Evolutionary conservation across 1,284 basidiomycete species (phyloP).

Genomic region (Ceratorhiza oryzae-sativae): DNA sequence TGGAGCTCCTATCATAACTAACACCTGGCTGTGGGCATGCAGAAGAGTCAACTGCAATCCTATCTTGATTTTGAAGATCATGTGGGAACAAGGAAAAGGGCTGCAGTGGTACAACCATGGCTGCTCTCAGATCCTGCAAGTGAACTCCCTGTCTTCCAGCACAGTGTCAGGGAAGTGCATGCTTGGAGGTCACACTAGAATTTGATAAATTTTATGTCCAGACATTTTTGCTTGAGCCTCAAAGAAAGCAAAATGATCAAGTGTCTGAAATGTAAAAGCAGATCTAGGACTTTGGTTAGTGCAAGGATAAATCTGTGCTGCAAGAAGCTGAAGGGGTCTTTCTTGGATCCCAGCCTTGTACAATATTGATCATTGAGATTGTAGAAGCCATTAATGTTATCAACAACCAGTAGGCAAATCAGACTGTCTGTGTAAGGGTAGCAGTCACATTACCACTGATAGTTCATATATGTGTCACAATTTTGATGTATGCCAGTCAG

Average conservation of each 20-base stretch:
- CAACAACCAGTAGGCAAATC: constrained; percentile 1
- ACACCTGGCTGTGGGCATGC: constrained; percentile 3
- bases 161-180: not conserved
- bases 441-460: too few species aligned
- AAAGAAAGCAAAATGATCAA: not conserved
- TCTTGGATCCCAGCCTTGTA: not conserved
- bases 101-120: not conserved
- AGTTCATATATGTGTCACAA: too few species aligned
- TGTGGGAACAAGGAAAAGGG: not conserved
- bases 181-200: not conserved
- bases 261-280: not conserved
- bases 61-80: not conserved
- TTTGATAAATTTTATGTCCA: not conserved
- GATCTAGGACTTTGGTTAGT: not conserved
- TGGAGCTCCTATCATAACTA: not conserved
- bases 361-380: not conserved
- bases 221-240: not conserved
- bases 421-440: too few species aligned
- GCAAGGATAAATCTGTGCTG: constrained; percentile 2
- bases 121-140: not conserved
- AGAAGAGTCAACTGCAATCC: not conserved
- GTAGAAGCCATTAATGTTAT: constrained; percentile 1
- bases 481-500: too few species aligned
- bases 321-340: not conserved
- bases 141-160: not conserved